phyloP scores from a whole-genome alignment of 2,329 filamentous ascomycete genomes.

The Paecilomyces sp. region DNA sequence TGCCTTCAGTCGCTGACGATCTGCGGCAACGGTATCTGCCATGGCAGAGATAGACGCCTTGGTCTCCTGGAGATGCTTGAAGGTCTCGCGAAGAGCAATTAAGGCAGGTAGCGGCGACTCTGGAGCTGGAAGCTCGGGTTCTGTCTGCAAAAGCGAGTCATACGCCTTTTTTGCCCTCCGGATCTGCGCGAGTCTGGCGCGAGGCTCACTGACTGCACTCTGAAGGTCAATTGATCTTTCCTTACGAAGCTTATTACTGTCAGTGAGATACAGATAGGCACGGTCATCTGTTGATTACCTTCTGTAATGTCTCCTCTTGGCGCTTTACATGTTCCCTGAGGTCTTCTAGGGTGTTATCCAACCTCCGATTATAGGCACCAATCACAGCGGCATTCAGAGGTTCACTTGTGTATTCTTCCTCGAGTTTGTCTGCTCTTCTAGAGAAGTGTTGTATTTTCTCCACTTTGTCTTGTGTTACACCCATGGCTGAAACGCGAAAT shows the following conservation, averaged over 20 bases:
- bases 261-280: conserved; percentile 4
- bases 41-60: conserved; percentile 49
- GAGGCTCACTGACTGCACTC: conserved; percentile 19
- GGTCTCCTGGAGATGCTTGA: conserved; percentile 58
- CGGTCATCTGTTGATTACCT: conserved; percentile 25
- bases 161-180: conserved; percentile 58
- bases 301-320: conserved; percentile 41
- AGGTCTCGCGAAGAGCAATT: conserved; percentile 61
- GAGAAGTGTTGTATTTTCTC: conserved; percentile 28
- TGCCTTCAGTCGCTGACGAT: conserved; percentile 32
- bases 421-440: conserved; percentile 24
- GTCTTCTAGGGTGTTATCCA: conserved; percentile 62
- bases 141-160: conserved; percentile 52
- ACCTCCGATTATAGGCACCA: conserved; percentile 27
- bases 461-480: conserved; percentile 22
- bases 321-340: conserved; percentile 50
- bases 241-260: conserved; percentile 24
- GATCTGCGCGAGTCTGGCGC: conserved; percentile 38
- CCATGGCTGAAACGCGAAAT: conserved; percentile 15
- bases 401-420: conserved; percentile 23
- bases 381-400: conserved; percentile 19
- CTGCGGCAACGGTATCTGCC: conserved; percentile 30
- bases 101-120: conserved; percentile 65
- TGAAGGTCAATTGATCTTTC: conserved; percentile 22
- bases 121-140: conserved; percentile 59